Evolutionary conservation across 352 stramenopile species (phyloP), one percentile per base, ranked within the genome.

Genomic region (Blastocystis sp.): DNA sequence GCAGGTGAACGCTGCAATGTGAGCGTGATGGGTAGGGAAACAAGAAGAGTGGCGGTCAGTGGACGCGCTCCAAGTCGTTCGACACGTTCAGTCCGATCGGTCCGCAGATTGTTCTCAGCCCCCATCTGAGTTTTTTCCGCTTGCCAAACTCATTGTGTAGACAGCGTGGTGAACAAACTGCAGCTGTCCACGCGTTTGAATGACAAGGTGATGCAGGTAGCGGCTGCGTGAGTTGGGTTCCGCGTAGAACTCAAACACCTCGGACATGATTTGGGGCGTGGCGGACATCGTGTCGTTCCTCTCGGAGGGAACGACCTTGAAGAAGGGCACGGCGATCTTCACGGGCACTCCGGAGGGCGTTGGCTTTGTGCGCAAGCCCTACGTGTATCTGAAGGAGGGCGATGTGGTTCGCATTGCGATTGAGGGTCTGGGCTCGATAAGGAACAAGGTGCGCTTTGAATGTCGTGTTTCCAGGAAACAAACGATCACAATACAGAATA

Each of bases 201-300:
- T 80, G 93, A 93, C 41, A 91, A 94, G 51, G 91, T 93, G 62
- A 93, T 96, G 91, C 95, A 97, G 66, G 74, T 80, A 4, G 29
- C 24, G 19, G 9, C 10, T 65, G 50, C 12, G 37, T 13, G 0
- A 12, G 24, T 16, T 55, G 6, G 24, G 0, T 80, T n/a, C 16
- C 10, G 19, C n/a, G 35, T 80, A 80, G 90, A 93, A 95, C 77
- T 96, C 94, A 31, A 95, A 92, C 74, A 97, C 95, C 61, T 80
- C 91, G 33, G 94, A 97, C 92, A 96, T 97, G 94, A 96, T 97
- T 90, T 97, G 96, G 91, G 94, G 92, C 1, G 93, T 97, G 0
- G 92, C 93, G 1, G 92, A 95, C 90, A 91, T 97, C 37, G 96
- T 97, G 80, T 95, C 93, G 81, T 93, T 95, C 90, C 92, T 97